Conservation (phyloP, 306 rosid genomes). For the Ceratonia siliqua region DNA sequence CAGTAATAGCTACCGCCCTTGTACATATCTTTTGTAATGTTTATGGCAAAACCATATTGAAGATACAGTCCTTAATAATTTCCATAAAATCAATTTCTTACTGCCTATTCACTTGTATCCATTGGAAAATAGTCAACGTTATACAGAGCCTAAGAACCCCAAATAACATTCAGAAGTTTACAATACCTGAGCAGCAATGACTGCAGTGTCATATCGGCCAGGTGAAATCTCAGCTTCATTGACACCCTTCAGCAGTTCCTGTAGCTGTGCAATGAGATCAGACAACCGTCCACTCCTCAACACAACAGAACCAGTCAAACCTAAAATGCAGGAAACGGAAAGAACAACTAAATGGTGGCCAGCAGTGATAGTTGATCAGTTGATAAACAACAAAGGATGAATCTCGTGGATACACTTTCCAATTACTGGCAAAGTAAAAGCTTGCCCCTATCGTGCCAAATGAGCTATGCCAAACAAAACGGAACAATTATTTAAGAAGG, state of each 20-base stretch:
- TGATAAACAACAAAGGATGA: background rate
- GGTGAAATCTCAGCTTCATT: slow-evolving; percentile 57
- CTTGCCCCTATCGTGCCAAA: background rate
- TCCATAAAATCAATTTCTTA: background rate
- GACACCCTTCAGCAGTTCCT: slow-evolving; percentile 63
- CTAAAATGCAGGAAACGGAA: slow-evolving; percentile 34
- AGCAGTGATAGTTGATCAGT: background rate
- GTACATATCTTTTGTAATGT: background rate
- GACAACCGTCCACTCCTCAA: slow-evolving; percentile 67
- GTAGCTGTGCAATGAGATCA: slow-evolving; percentile 67
- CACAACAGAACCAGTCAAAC: slow-evolving; percentile 75
- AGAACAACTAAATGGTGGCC: background rate
- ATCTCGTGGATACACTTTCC: background rate
- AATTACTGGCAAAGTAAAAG: background rate
- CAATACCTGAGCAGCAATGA: slow-evolving; percentile 70
- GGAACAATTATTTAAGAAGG: background rate
- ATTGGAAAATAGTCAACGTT: background rate
- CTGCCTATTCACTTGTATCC: background rate
- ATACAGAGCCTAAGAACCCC: background rate
- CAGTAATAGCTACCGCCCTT: background rate
- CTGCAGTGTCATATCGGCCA: slow-evolving; percentile 47
- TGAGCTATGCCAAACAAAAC: background rate
- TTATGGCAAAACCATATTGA: background rate
- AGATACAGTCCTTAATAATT: background rate
- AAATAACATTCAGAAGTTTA: background rate